phyloP scores from a whole-genome alignment of 2,329 filamentous ascomycete species.

The Fusarium palustre region DNA sequence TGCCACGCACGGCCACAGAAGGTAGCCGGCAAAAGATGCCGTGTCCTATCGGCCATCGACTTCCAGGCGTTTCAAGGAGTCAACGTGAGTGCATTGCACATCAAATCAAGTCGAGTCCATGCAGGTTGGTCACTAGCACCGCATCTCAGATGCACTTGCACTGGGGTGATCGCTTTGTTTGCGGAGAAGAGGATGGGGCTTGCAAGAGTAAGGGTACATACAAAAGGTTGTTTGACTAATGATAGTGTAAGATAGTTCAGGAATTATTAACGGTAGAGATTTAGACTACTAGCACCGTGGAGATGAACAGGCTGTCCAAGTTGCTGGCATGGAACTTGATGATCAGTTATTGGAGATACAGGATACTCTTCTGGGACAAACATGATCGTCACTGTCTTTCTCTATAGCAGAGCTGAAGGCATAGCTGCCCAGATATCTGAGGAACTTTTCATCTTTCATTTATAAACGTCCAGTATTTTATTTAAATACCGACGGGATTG shows the following conservation, averaged over 20 bases:
- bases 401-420: background rate
- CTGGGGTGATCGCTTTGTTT: slow-evolving; percentile 12
- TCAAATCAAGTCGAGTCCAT: background rate
- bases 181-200: slow-evolving; percentile 10
- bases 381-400: background rate
- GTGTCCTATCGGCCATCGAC: slow-evolving; percentile 13
- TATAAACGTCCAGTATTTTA: too few species aligned
- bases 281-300: background rate
- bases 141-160: slow-evolving; percentile 13
- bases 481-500: background rate
- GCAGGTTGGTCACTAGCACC: background rate
- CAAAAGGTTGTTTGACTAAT: background rate
- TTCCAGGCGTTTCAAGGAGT: slow-evolving; percentile 13
- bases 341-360: background rate
- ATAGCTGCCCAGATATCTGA: too few species aligned
- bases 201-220: background rate
- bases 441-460: background rate
- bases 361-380: background rate
- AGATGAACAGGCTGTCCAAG: background rate
- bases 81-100: slow-evolving; percentile 4
- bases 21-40: background rate
- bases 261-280: slow-evolving; percentile 15
- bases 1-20: background rate
- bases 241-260: background rate
- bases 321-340: background rate